Base-by-base conservation (phyloP, 805 yeast genomes). In the Yamadazyma scolyti region DNA sequence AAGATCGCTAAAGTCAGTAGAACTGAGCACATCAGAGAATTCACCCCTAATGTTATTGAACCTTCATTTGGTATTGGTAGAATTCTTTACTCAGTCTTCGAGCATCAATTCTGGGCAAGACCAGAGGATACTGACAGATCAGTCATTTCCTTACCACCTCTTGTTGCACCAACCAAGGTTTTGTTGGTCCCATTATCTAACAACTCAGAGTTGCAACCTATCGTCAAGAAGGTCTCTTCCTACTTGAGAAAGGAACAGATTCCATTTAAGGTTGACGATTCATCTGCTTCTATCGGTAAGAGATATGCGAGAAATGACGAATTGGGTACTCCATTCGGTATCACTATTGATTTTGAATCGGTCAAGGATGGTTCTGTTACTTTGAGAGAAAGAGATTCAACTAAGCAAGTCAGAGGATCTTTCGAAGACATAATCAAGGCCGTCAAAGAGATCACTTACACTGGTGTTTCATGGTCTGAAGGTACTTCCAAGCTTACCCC, bases 21-120 rank as follows among this genome's bases (percentile, higher is more conserved):
- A 54, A 80, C 82, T 30, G 95, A 87, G 65, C 96, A 89, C 59
- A 73, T 93, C 36, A 85, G 97, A 56, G 98, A 94, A 68, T 93
- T 67, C 67, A 85, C 86, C 45, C 99, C 99, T 41, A 88, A 85
- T 57, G 99, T 93, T 40, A 93, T 93, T 52, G 99, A 93, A 69
- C 99, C 99, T 41, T 93, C 99, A 5, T 93, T 93, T 54, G 99
- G 99, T 76, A 82, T 93, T 56, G 98, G 98, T 39, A 89, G 99
- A 70, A 87, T 94, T 59, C 70, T 93, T 44, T 93, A 93, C 68
- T 76, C 95, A 23, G 63, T 90, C 46, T 84, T 89, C 52, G 99
- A 93, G 70, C 99, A 93, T 65, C 73, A 77, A 30, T 93, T 82
- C 83, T 93, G 96, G 96, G 65, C 82, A 33, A 82, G 99, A 66